phyloP scores from a whole-genome alignment of 495 filamentous ascomycete species.

The Achaetomiella virescens region DNA sequence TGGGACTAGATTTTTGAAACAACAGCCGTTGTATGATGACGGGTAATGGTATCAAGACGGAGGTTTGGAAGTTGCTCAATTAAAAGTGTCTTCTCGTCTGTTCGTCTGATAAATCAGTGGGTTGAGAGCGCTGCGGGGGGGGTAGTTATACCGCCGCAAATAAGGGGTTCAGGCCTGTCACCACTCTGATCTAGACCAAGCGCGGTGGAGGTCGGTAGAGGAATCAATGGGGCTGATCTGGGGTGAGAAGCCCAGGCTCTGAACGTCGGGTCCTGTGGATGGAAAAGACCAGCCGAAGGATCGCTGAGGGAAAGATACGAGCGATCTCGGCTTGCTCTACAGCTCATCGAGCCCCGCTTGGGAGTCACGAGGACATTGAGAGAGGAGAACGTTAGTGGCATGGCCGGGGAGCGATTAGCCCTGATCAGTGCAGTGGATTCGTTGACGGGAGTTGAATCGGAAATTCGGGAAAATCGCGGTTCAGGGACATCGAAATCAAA shows the following conservation, averaged over 20 bases:
- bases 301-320: not conserved
- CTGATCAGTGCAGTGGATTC: not conserved
- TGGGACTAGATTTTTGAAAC: not conserved
- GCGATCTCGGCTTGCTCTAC: not conserved
- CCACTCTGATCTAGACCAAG: not conserved
- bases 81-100: not conserved
- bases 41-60: not conserved
- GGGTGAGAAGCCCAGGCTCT: not conserved
- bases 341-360: not conserved
- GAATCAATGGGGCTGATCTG: not conserved
- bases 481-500: too few relatives aligned
- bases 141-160: slow-evolving; percentile 1
- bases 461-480: not conserved
- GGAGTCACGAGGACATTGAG: slow-evolving; percentile 1
- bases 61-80: not conserved
- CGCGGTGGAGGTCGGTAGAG: not conserved
- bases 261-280: not conserved
- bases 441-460: not conserved
- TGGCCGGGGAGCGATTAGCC: too few relatives aligned
- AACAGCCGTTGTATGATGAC: too few relatives aligned
- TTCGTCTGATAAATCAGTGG: not conserved
- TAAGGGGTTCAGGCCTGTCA: not conserved
- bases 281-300: not conserved
- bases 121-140: not conserved
- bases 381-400: not conserved